phyloP scores from a whole-genome alignment of 305 asterid genomes.

The Withania somnifera region DNA sequence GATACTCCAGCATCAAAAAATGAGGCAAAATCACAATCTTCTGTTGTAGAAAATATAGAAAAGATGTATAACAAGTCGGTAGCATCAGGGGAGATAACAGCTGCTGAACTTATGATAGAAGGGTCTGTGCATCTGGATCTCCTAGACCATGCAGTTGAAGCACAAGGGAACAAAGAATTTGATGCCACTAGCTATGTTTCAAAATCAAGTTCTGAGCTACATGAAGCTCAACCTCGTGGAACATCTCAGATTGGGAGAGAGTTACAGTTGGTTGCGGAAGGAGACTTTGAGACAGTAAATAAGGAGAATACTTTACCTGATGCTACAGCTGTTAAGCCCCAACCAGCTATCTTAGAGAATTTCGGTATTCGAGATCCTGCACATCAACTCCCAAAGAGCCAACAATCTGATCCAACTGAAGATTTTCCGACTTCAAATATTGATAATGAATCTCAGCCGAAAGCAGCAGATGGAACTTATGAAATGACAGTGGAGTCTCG shows the following conservation, averaged over 20 bases:
- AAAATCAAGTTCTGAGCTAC: neutral
- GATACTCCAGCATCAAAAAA: conserved; percentile 1
- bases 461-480: conserved; percentile 1
- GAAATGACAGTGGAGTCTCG: neutral
- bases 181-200: neutral
- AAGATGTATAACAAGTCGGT: conserved; percentile 1
- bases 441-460: conserved; percentile 4
- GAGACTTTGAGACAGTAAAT: neutral
- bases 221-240: conserved; percentile 4
- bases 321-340: neutral
- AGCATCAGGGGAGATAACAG: neutral
- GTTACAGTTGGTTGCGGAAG: neutral
- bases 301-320: neutral
- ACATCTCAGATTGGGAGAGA: conserved; percentile 1
- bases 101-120: neutral
- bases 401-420: conserved; percentile 1
- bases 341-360: conserved; percentile 4
- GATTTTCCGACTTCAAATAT: neutral
- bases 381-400: conserved; percentile 6
- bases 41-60: neutral
- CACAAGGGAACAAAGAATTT: neutral
- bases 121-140: conserved; percentile 2
- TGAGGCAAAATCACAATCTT: neutral
- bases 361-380: neutral
- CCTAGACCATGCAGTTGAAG: conserved; percentile 8